phyloP scores from a whole-genome alignment of 257 asterid genomes.

The Phtheirospermum japonicum region DNA sequence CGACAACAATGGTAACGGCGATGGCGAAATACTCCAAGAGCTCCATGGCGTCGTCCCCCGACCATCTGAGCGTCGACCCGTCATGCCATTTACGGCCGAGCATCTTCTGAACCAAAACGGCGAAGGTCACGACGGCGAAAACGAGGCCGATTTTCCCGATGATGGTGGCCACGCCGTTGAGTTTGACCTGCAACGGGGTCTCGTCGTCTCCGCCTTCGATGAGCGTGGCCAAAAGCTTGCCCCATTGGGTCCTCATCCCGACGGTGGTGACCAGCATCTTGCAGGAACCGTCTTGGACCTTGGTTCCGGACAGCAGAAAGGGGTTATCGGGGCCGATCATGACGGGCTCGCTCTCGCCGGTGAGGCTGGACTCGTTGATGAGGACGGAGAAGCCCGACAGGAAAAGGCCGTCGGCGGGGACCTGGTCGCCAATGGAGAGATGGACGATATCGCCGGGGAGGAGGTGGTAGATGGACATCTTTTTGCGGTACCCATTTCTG shows the following conservation, averaged over 20 bases:
- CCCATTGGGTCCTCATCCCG: constrained; percentile 99
- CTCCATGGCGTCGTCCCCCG: constrained; percentile 73
- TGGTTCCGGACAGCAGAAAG: constrained; percentile 83
- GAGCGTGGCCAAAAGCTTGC: constrained; percentile 81
- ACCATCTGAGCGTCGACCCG: constrained; percentile 51
- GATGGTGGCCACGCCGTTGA: constrained; percentile 97
- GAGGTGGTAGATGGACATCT: constrained; percentile 67
- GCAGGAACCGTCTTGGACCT: constrained; percentile 94
- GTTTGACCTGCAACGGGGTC: constrained; percentile 81
- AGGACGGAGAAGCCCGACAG: constrained; percentile 75
- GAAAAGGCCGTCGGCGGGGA: constrained; percentile 91
- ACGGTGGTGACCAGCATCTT: constrained; percentile 93
- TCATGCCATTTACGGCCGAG: constrained; percentile 49
- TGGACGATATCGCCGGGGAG: constrained; percentile 89
- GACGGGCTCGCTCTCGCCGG: constrained; percentile 93
- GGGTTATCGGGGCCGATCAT: constrained; percentile 58
- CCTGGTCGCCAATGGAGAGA: constrained; percentile 89
- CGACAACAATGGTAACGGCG: constrained; percentile 93
- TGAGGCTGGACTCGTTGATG: constrained; percentile 82
- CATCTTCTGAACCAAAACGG: constrained; percentile 77
- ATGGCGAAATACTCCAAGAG: constrained; percentile 80
- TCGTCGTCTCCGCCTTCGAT: constrained; percentile 96
- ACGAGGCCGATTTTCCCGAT: constrained; percentile 90
- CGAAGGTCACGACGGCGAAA: constrained; percentile 84
- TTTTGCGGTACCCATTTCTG: constrained; percentile 65